These are phyloP conservation scores for Beauveria sp. DNA, from an alignment of 2,329 filamentous ascomycete genomes.

Conservation along the genomic window DNA sequence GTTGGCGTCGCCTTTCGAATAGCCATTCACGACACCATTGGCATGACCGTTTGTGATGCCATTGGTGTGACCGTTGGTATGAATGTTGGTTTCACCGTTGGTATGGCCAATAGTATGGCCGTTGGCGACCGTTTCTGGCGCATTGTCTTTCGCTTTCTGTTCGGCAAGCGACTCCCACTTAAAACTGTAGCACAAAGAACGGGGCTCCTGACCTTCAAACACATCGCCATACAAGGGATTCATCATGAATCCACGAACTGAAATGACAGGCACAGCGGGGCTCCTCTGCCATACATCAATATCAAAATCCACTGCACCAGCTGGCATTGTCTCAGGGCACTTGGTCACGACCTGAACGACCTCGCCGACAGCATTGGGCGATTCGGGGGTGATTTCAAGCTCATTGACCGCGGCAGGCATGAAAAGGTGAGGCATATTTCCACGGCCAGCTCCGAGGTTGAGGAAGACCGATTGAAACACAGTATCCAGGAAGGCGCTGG, in stretches of 20 bases:
- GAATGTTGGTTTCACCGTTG: not conserved
- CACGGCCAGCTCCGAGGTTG: slow-evolving; percentile 27
- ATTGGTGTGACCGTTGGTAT: slow-evolving; percentile 5
- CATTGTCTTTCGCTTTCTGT: not conserved
- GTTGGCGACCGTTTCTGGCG: not conserved
- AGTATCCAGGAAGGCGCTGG: slow-evolving; percentile 39
- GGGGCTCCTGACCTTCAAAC: slow-evolving; percentile 14
- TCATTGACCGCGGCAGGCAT: slow-evolving; percentile 29
- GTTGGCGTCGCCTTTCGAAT: not conserved
- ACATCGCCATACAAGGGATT: slow-evolving; percentile 32
- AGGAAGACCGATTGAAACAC: slow-evolving; percentile 34
- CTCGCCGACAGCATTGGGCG: slow-evolving; percentile 22
- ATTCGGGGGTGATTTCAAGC: slow-evolving; percentile 20
- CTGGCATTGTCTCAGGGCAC: slow-evolving; percentile 16
- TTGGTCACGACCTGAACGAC: slow-evolving; percentile 21
- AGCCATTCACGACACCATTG: not conserved
- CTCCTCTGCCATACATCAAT: slow-evolving; percentile 26
- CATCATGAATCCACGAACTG: slow-evolving; percentile 30
- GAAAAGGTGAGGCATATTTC: slow-evolving; percentile 25
- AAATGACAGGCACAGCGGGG: slow-evolving; percentile 24
- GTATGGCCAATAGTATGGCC: slow-evolving; percentile 7
- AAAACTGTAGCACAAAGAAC: slow-evolving; percentile 35
- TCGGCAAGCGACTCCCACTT: slow-evolving; percentile 33
- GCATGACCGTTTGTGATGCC: not conserved
- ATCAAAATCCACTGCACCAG: slow-evolving; percentile 25